Evolutionary conservation across 768 basidiomycete genomes (phyloP), one percentile per base, ranked within the genome.

Genomic region (Phanerochaete sordida): DNA sequence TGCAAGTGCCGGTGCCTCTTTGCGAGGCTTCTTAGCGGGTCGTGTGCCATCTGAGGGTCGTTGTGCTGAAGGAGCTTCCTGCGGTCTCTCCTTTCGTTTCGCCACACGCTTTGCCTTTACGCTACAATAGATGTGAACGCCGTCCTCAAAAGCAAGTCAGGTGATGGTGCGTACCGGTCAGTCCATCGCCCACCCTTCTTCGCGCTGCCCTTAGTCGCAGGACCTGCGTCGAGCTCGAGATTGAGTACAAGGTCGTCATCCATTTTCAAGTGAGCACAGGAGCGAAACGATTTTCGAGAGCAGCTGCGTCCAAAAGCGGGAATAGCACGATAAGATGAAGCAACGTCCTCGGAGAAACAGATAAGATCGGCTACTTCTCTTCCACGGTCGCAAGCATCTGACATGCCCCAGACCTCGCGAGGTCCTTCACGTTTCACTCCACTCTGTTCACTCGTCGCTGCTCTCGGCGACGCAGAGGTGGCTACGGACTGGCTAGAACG

Each of bases 131-230:
- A 62, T 50, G 50, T 69, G 37, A 62, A 65, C 66, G 62, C 62
- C 61, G 56, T 35, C 53, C 13, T 52, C 16, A 62, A 56, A 44
- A 60, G 50, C 30, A 44, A 57, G 33, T 21, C 21, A 49, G 13
- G 51, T 43, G 62, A 26, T 44, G 58, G 57, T 58, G 56, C 78
- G 58, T 64, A 89, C 90, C 93, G 82, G 69, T 91, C 88, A 13
- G 85, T 90, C 88, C 90, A 90, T 73, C 87, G 77, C 13, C 87
- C 86, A 24, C 84, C 84, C 67, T 86, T 88, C 61, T 80, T 81
- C 13, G 61, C 65, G 1, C 49, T 50, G 0, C 47, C 45, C 56
- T 75, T 75, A 23, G 62, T 75, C 21, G 73, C 64, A 35, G 66
- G 6, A 15, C 67, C 58, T 51, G 73, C 66, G 55, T 82, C 78